Evolutionary conservation across 805 yeast genomes (phyloP).

Genomic region (Metschnikowia vanudenii): DNA sequence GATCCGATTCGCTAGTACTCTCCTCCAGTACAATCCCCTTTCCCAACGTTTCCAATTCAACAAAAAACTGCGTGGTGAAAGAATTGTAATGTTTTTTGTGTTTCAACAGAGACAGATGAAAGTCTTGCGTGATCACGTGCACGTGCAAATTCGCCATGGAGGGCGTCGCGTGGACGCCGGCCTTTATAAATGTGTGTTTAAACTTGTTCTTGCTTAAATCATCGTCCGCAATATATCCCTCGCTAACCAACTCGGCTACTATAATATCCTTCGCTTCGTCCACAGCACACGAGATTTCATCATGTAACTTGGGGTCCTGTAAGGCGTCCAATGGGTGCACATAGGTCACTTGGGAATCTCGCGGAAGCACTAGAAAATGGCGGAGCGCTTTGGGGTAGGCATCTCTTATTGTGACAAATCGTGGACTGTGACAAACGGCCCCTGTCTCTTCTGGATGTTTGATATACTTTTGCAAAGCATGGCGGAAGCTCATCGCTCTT

Average conservation of each 20-base stretch:
- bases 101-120: constrained; percentile 53
- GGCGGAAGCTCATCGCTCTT: constrained; percentile 47
- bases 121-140: constrained; percentile 69
- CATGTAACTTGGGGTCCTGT: constrained; percentile 25
- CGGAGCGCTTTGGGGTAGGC: constrained; percentile 59
- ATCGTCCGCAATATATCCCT: constrained; percentile 17
- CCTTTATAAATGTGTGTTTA: constrained; percentile 35
- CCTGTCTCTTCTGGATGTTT: constrained; percentile 42
- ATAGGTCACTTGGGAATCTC: constrained; percentile 39
- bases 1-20: constrained; percentile 1
- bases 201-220: constrained; percentile 18
- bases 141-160: constrained; percentile 68
- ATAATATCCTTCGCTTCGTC: constrained; percentile 35
- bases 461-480: constrained; percentile 50
- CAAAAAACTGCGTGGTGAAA: constrained; percentile 65
- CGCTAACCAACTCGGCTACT: constrained; percentile 28
- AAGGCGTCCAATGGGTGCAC: constrained; percentile 55
- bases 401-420: constrained; percentile 58
- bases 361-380: constrained; percentile 64
- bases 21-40: background rate
- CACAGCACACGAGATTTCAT: constrained; percentile 30
- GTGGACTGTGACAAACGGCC: constrained; percentile 49
- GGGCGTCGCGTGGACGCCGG: constrained; percentile 72
- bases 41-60: constrained; percentile 42
- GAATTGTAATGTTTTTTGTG: constrained; percentile 67